Evolutionary conservation across 352 stramenopile genomes (phyloP), one percentile per base, ranked within the genome.

Genomic region (Pythium phragmitis): DNA sequence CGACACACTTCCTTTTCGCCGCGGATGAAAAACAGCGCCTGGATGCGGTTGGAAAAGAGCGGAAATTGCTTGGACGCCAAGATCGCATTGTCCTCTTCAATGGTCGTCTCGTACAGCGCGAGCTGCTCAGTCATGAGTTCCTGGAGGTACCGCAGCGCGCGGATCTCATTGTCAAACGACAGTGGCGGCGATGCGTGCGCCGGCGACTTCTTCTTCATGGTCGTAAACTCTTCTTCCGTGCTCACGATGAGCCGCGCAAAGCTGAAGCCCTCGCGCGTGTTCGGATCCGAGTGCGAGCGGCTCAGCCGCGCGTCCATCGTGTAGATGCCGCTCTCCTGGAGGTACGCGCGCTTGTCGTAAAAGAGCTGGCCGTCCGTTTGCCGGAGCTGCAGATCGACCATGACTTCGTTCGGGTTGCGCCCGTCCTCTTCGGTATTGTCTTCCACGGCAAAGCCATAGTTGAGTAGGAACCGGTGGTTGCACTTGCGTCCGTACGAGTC

Each of bases 401-500:
- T 85, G 51, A 99, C 96, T 76, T 99, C 97, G 85, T 99, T 99
- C 23, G 97, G 97, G 88, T 98, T 99, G 69, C 97, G 97, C 0
- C 96, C 97, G 75, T 99, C 97, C 45, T 98, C 80, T 76, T 99
- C 97, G 23, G 91, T 95, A 75, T 99, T 99, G 72, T 98, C 88
- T 75, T 99, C 96, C 6, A 99, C 96, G 14, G 97, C 95, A 76
- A 99, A 99, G 45, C 98, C 97, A 74, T 99, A 99, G 80, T 99
- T 99, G 46, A 99, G 83, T 41, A 99, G 80, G 75, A 99, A 99
- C 9, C 87, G 89, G 77, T 99, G 97, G 82, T 99, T 99, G 81
- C 97, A 99, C 77, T 99, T 99, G 80, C 99, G 98, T 28, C 98
- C 98, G 75, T 99, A 99, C 50, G 88, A 98, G 76, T 99, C 98